Evolutionary conservation across 768 basidiomycete species (phyloP).

Genomic region (Lentinula lateritia): DNA sequence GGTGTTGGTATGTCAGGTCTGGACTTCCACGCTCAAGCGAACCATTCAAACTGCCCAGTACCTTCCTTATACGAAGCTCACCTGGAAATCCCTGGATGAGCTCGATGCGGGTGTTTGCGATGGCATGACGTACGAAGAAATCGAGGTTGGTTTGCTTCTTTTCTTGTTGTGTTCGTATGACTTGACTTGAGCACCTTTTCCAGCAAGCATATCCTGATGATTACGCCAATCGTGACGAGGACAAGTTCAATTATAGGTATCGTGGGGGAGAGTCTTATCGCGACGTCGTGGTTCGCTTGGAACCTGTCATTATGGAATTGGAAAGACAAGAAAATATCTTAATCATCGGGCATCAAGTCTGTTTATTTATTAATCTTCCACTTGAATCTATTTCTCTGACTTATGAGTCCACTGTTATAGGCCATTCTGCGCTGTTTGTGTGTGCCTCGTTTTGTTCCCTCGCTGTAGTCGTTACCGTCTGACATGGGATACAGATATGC

Average conservation of each 20-base stretch:
- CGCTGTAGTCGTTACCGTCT: neutral
- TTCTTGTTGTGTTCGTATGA: neutral
- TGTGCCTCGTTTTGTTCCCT: slow-evolving; percentile 17
- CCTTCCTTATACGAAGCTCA: slow-evolving; percentile 85
- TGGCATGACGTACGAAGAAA: slow-evolving; percentile 99
- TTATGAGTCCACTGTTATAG: slow-evolving; percentile 24
- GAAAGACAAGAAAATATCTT: slow-evolving; percentile 97
- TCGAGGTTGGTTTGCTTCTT: slow-evolving; percentile 58
- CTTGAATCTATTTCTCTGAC: neutral
- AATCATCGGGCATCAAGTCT: slow-evolving; percentile 90
- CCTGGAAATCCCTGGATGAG: slow-evolving; percentile 99
- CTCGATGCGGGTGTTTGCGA: slow-evolving; percentile 99
- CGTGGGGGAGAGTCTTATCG: slow-evolving; percentile 97
- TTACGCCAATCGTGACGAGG: slow-evolving; percentile 95
- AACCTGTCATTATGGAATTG: slow-evolving; percentile 99
- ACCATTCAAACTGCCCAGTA: slow-evolving; percentile 87
- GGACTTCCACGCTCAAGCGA: slow-evolving; percentile 95
- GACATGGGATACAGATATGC: slow-evolving; percentile 63
- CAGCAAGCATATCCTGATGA: slow-evolving; percentile 96
- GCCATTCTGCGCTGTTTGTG: slow-evolving; percentile 78
- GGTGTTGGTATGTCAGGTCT: slow-evolving; percentile 52
- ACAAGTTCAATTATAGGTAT: slow-evolving; percentile 99
- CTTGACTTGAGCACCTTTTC: neutral
- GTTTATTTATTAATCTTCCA: neutral
- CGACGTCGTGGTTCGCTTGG: slow-evolving; percentile 90